These are phyloP conservation scores for Marasmius oreades DNA, from an alignment of 1,284 basidiomycete species.

Conservation along the genomic window DNA sequence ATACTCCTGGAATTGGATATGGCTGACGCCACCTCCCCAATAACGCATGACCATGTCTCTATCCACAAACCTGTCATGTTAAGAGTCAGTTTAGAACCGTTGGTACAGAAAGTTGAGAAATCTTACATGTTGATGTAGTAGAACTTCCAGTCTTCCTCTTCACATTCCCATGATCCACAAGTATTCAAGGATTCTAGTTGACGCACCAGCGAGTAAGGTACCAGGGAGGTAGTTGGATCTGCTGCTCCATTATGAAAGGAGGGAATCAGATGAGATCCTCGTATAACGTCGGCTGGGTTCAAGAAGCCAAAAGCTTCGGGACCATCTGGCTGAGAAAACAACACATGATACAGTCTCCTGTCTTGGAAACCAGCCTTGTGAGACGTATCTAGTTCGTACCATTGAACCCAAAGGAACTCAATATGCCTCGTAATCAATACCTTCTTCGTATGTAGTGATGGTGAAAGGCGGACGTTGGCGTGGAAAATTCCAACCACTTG, in stretches of 20 bases:
- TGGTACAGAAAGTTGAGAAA: not conserved
- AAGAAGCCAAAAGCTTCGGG: slow-evolving; percentile 28
- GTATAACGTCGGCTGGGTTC: slow-evolving; percentile 24
- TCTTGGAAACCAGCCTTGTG: slow-evolving; percentile 12
- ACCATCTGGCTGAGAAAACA: slow-evolving; percentile 17
- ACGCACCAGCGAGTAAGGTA: not conserved
- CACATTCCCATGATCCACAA: not conserved
- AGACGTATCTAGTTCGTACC: slow-evolving; percentile 1
- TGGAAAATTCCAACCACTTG: too few species aligned
- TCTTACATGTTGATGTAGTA: slow-evolving; percentile 8
- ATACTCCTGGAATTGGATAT: not conserved
- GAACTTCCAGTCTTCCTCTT: not conserved
- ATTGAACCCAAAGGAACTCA: slow-evolving; percentile 3
- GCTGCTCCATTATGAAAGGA: slow-evolving; percentile 11
- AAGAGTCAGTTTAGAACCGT: slow-evolving; percentile 9
- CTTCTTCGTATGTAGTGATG: not conserved
- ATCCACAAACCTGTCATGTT: slow-evolving; percentile 15
- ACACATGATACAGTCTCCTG: slow-evolving; percentile 16
- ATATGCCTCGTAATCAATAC: not conserved
- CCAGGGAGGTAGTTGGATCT: not conserved
- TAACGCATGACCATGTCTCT: too few species aligned
- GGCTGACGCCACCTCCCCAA: slow-evolving; percentile 4
- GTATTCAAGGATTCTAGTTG: not conserved
- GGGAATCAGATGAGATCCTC: slow-evolving; percentile 22
- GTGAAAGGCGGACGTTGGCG: too few species aligned